These are phyloP conservation scores for Kodamaea restingae DNA, from an alignment of 805 yeast genomes.

Conservation along the genomic window DNA sequence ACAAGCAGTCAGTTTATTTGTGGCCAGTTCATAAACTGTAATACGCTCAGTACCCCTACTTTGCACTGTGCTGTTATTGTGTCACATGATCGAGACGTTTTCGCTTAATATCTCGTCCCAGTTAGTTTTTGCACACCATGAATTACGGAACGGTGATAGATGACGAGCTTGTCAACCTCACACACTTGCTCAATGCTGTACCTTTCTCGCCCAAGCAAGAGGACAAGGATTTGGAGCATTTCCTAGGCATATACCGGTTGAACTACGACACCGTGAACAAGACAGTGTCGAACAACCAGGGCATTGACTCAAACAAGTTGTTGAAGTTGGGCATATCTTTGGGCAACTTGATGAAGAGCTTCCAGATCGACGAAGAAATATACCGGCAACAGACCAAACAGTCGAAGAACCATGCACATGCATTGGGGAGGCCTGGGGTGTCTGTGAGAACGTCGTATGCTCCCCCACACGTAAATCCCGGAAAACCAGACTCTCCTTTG, in stretches of 20 bases:
- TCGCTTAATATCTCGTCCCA: not conserved
- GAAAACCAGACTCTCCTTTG: not conserved
- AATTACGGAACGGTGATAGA: conserved; percentile 17
- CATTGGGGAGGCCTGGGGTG: conserved; percentile 13
- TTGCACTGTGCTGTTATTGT: too few species aligned
- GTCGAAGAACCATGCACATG: conserved; percentile 12
- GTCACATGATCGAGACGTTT: not conserved
- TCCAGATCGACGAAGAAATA: conserved; percentile 32
- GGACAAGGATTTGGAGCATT: conserved; percentile 16
- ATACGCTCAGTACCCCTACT: too few species aligned
- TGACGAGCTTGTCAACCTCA: conserved; percentile 24
- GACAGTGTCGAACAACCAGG: conserved; percentile 18
- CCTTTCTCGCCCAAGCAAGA: conserved; percentile 27
- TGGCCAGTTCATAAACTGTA: too few species aligned
- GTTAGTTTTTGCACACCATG: conserved; percentile 1
- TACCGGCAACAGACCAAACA: conserved; percentile 24
- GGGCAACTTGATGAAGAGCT: conserved; percentile 37
- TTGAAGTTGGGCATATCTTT: conserved; percentile 40
- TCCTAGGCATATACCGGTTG: conserved; percentile 31
- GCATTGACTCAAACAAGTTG: conserved; percentile 34
- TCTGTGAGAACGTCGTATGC: conserved; percentile 2
- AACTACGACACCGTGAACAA: conserved; percentile 13
- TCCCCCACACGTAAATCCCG: too few species aligned
- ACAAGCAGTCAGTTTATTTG: too few species aligned
- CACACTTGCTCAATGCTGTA: conserved; percentile 28